Evolutionary conservation across 495 filamentous ascomycete genomes (phyloP), one percentile per base, ranked within the genome.

Genomic region (Xanthoparmelia taractica): DNA sequence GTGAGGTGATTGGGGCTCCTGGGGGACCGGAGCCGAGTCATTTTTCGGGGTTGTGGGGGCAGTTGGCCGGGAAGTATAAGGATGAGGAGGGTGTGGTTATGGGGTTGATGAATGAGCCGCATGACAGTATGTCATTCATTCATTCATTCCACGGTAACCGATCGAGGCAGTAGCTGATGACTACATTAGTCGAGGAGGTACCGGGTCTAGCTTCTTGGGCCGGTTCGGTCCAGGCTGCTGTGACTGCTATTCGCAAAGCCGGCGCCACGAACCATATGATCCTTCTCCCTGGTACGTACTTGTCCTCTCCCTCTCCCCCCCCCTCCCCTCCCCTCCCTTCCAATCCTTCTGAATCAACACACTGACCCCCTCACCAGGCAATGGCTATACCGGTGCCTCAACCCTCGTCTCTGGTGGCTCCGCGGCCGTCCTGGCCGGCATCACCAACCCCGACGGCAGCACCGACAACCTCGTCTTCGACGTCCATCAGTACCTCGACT

Each of bases 41-140:
- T n/a, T 82, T 87, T 59, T 76, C 76, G 8, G 70, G 71, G 61
- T 68, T 86, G 12, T 87, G 85, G 85, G 69, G 66, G 7, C 78
- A 84, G 67, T 66, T 87, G 12, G 85, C 84, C 5, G 75, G 69
- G 15, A 80, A 82, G 58, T 86, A 85, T 64, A 76, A 74, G 25
- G 57, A 38, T 11, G 61, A 77, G n/a, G 57, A 72, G 7, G 80
- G 78, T 18, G 72, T 85, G 31, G 70, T 79, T n/a, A 85, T 86
- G 70, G 83, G 83, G 41, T 69, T 86, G 52, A 85, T 86, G 80
- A 87, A 85, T 68, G 84, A 87, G 69, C 82, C 84, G 7, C 82
- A 83, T 64, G 68, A 75, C 60, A 69, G 66, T 41, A 72, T 57
- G 52, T 50, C 20, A 31, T 17, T 17, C 4, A 7, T 41, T 50